Conservation (phyloP, 495 filamentous ascomycete genomes). For the Aspergillus mulundensis region DNA sequence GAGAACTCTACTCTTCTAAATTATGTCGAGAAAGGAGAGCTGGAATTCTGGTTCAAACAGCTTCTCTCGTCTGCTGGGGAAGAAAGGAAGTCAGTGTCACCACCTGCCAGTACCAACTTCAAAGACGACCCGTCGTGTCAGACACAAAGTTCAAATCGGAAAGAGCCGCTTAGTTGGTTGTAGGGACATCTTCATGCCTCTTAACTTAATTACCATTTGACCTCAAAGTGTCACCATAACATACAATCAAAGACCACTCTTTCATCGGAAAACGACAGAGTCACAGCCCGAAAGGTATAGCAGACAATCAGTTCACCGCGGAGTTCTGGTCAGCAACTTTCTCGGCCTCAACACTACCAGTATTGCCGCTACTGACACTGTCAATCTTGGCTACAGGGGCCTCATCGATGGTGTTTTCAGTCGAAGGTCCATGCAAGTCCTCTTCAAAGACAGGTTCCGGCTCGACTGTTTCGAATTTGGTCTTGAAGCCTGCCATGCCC, state of each 20-base stretch:
- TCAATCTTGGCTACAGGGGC: conserved; percentile 22
- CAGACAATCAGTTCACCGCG: background rate
- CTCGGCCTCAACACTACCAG: background rate
- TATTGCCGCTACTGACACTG: conserved; percentile 23
- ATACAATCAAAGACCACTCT: too few relatives aligned
- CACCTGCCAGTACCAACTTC: background rate
- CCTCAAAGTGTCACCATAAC: too few relatives aligned
- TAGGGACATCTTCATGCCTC: background rate
- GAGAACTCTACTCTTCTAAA: conserved; percentile 51
- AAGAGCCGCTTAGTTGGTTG: conserved; percentile 19
- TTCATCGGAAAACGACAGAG: background rate
- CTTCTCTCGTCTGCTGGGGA: conserved; percentile 30
- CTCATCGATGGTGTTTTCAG: conserved; percentile 26
- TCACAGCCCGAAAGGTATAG: background rate
- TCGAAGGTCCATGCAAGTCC: conserved; percentile 57
- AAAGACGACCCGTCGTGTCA: background rate
- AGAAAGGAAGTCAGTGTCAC: background rate
- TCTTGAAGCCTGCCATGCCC: conserved; percentile 66
- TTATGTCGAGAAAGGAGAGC: conserved; percentile 54
- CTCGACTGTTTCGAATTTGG: conserved; percentile 85
- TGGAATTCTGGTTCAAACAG: conserved; percentile 59
- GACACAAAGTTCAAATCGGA: background rate
- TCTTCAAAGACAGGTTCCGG: conserved; percentile 88
- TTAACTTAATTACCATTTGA: background rate
- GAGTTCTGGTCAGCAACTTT: background rate